Evolutionary conservation across 2,329 filamentous ascomycete genomes (phyloP).

Genomic region (Aspergillaceae sp.): DNA sequence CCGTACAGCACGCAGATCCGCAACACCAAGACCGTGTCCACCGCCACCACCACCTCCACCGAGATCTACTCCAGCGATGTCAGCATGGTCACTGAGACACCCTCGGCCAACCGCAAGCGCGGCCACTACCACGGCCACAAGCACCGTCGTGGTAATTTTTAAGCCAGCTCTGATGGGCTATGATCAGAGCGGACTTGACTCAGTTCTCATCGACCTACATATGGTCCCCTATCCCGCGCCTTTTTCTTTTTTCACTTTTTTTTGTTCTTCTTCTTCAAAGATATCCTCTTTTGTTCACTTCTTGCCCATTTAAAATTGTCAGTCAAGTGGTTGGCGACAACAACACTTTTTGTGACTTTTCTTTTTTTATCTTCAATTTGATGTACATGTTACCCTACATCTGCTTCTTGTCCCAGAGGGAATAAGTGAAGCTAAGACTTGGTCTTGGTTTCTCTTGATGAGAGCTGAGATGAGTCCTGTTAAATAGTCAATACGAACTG

Average conservation of each 20-base stretch:
- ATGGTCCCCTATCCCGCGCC: background rate
- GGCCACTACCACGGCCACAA: background rate
- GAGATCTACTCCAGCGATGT: background rate
- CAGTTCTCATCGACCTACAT: background rate
- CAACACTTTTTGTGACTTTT: too few species aligned
- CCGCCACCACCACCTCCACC: background rate
- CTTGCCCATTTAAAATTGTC: background rate
- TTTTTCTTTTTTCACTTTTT: background rate
- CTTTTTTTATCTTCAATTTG: conserved; percentile 1
- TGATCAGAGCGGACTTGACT: background rate
- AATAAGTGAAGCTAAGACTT: conserved; percentile 5
- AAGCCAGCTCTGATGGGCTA: background rate
- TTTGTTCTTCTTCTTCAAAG: background rate
- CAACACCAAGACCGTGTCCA: background rate
- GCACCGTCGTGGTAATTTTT: background rate
- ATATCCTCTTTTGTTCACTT: background rate
- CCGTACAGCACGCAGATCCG: background rate
- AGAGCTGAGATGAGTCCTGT: conserved; percentile 7
- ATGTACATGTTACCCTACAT: conserved; percentile 9
- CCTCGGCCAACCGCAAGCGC: background rate
- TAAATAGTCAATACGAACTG: conserved; percentile 8
- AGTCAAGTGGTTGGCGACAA: background rate
- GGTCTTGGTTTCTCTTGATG: conserved; percentile 8
- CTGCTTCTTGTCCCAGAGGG: conserved; percentile 8
- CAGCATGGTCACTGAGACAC: background rate